Percentiles rank a stretch among this genome's conserved stretches.
Conservation (phyloP, 2,329 filamentous ascomycete genomes). For the Alternaria longipes region DNA sequence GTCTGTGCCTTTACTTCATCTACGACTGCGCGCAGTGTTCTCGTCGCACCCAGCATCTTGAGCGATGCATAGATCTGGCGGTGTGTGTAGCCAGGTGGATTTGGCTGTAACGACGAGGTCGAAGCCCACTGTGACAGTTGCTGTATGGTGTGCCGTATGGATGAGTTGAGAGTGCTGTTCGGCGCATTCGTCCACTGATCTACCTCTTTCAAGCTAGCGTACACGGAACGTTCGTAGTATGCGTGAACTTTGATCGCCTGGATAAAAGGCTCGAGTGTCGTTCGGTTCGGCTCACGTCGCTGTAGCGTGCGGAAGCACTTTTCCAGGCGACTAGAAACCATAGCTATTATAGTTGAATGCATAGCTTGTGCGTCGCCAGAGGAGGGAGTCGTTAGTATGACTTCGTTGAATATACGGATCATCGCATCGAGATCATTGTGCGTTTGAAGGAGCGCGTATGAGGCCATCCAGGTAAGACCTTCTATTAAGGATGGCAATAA, state of each 20-base stretch:
- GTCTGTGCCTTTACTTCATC: conserved; percentile 73
- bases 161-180: conserved; percentile 65
- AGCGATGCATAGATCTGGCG: conserved; percentile 71
- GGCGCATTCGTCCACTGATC: conserved; percentile 70
- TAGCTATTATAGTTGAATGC: conserved; percentile 75
- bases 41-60: conserved; percentile 69
- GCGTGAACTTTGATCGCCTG: conserved; percentile 69
- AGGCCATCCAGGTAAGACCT: conserved; percentile 75
- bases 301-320: conserved; percentile 73
- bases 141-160: conserved; percentile 69
- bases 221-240: conserved; percentile 68
- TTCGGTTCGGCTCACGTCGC: conserved; percentile 70
- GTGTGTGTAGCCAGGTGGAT: conserved; percentile 74
- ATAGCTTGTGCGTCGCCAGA: conserved; percentile 76
- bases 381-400: conserved; percentile 74
- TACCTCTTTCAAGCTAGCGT: conserved; percentile 71
- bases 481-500: conserved; percentile 80
- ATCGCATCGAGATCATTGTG: conserved; percentile 71
- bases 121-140: conserved; percentile 73
- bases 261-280: conserved; percentile 74
- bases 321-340: conserved; percentile 74
- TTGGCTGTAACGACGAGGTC: conserved; percentile 59
- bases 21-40: conserved; percentile 68
- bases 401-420: conserved; percentile 75
- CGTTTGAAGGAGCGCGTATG: conserved; percentile 73